Percentiles rank a stretch among this genome's conserved stretches.
Conservation (phyloP, 164 flowering plant species). For the Vitis vinifera region ASM3070453v1 NC_081809.1:7731501-7732000, state of each 20-base stretch:
- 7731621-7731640: not conserved
- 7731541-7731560: too few relatives aligned
- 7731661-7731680: slow-evolving; percentile 24
- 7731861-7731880: slow-evolving; percentile 5
- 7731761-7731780: not conserved
- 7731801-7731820: not conserved
- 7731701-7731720: slow-evolving; percentile 12
- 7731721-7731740: not conserved
- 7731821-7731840: slow-evolving; percentile 17
- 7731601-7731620: not conserved
- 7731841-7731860: not conserved
- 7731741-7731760: slow-evolving; percentile 2
- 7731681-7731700: slow-evolving; percentile 9
- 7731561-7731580: too few relatives aligned
- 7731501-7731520: too few relatives aligned
- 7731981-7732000: slow-evolving; percentile 46
- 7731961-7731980: slow-evolving; percentile 34
- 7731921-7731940: slow-evolving; percentile 50
- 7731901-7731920: slow-evolving; percentile 38
- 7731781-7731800: not conserved
- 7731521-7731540: too few relatives aligned
- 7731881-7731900: slow-evolving; percentile 11
- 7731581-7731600: too few relatives aligned
- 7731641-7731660: slow-evolving; percentile 32
- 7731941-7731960: slow-evolving; percentile 42